Evolutionary conservation across 2,329 filamentous ascomycete genomes (phyloP), one percentile per base, ranked within the genome.

Genomic region (Gaeumannomyces sp.): DNA sequence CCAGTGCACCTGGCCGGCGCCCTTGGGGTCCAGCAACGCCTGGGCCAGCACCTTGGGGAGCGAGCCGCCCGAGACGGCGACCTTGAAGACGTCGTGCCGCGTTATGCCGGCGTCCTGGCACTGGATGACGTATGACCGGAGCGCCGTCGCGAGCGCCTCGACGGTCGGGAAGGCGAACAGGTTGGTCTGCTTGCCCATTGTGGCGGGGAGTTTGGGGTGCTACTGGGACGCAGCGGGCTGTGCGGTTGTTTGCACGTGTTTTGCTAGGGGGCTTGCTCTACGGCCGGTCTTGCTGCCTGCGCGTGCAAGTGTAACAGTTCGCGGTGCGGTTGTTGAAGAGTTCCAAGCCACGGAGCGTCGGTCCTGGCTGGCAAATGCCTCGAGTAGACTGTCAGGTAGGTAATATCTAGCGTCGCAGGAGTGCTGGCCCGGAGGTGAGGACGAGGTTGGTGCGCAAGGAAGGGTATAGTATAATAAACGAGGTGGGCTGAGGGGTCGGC

Each of bases 41-140:
- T 92, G 87, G 60, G 93, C 92, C 58, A 99, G 89, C 19, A 89
- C 91, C 73, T 92, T 89, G 65, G 95, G 95, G 60, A 99, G 86
- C 22, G 93, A 97, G 71, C 95, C 95, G 70, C 95, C 95, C 0
- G 94, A 98, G 64, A 98, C 90, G 69, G 89, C 95, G 67, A 99
- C 83, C 77, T 96, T 94, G 85, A 99, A 98, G 74, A 83, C 84
- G 68, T 85, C 83, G 77, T 98, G 95, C 68, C 93, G 91, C 70
- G 83, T 80, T 68, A 98, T 79, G 66, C 93, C 92, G 66, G 88
- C 85, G 73, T 89, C 89, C 78, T 99, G 94, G 72, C 85, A 88
- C 72, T 90, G 85, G 71, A 97, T 83, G 72, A 98, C 82, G 78
- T 96, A 97, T 71, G 86, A 80, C 74, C 93, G 90, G 71, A 99